Evolutionary conservation across 2,329 filamentous ascomycete species (phyloP).

Genomic region (Colletotrichum musae): DNA sequence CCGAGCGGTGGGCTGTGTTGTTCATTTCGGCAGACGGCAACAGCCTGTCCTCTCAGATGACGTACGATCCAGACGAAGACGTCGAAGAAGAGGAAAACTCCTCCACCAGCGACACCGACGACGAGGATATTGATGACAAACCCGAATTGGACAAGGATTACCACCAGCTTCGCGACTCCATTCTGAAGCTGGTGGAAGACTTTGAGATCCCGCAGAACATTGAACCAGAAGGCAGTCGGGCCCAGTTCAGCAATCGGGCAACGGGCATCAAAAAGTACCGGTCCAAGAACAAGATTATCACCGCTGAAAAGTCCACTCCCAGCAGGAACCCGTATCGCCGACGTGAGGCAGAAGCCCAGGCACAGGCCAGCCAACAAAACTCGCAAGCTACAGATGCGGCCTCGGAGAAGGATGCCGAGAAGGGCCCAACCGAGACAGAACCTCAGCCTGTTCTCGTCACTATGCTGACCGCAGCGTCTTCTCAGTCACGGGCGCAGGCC

Average conservation of each 20-base stretch:
- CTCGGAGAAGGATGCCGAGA: constrained; percentile 33
- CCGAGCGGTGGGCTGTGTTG: constrained; percentile 86
- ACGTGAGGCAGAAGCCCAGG: constrained; percentile 41
- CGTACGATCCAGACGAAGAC: constrained; percentile 78
- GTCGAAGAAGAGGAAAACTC: constrained; percentile 74
- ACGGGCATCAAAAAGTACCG: constrained; percentile 72
- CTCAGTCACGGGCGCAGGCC: constrained; percentile 82
- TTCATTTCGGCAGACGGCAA: constrained; percentile 83
- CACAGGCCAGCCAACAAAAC: neutral
- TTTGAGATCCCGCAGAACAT: constrained; percentile 82
- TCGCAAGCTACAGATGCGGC: constrained; percentile 31
- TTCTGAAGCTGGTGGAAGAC: constrained; percentile 85
- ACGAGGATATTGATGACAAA: constrained; percentile 72
- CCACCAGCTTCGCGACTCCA: constrained; percentile 84
- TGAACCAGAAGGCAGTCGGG: constrained; percentile 70
- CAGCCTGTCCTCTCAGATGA: constrained; percentile 79
- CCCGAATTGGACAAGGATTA: constrained; percentile 83
- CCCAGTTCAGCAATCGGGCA: constrained; percentile 80
- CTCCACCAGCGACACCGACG: constrained; percentile 72
- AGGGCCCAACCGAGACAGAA: constrained; percentile 36
- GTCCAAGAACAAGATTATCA: constrained; percentile 72
- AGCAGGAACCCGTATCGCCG: constrained; percentile 73
- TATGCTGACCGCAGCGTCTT: constrained; percentile 83
- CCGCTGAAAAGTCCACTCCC: constrained; percentile 63
- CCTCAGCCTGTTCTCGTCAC: constrained; percentile 69